A percentile compares a stretch with the other conserved stretches of the same genome.
phyloP scores from a whole-genome alignment of 1,139 yeast genomes.

The Yamadazyma atlantica region DNA sequence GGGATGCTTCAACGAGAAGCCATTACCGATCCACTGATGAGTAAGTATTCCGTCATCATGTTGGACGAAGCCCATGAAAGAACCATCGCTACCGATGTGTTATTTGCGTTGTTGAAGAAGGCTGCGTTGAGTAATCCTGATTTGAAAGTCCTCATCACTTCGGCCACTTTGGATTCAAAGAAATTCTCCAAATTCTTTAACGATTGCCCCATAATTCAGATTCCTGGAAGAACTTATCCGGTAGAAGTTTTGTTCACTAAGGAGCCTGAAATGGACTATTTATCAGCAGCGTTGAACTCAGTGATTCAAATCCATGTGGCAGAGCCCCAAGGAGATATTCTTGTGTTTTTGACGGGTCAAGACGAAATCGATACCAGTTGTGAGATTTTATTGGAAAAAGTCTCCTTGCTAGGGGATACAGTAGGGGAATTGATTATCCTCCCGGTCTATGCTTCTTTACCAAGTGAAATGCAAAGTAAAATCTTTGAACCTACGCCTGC shows the following conservation, averaged over 20 bases:
- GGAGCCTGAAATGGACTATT: constrained; percentile 82
- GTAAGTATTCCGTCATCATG: constrained; percentile 79
- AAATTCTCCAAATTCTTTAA: constrained; percentile 80
- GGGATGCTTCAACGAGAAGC: constrained; percentile 92
- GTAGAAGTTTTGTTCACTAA: constrained; percentile 77
- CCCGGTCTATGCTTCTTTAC: constrained; percentile 85
- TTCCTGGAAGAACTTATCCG: constrained; percentile 89
- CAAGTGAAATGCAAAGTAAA: constrained; percentile 69
- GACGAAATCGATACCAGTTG: constrained; percentile 92
- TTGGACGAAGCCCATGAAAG: constrained; percentile 96
- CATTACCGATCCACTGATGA: constrained; percentile 68
- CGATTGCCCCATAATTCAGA: constrained; percentile 74
- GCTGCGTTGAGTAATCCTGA: constrained; percentile 72
- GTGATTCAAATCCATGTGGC: constrained; percentile 80
- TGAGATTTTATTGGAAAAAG: constrained; percentile 66
- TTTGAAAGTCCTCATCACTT: constrained; percentile 77
- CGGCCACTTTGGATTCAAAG: constrained; percentile 87
- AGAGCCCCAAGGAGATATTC: constrained; percentile 77
- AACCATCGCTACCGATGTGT: constrained; percentile 88
- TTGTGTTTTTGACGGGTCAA: constrained; percentile 86
- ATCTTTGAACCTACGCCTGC: constrained; percentile 76
- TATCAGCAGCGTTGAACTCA: constrained; percentile 77
- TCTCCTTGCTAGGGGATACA: constrained; percentile 63
- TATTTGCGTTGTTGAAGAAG: constrained; percentile 79
- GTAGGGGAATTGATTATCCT: constrained; percentile 68